phyloP scores from a whole-genome alignment of 345 rosid genomes.

The Moricandia arvensis region DNA sequence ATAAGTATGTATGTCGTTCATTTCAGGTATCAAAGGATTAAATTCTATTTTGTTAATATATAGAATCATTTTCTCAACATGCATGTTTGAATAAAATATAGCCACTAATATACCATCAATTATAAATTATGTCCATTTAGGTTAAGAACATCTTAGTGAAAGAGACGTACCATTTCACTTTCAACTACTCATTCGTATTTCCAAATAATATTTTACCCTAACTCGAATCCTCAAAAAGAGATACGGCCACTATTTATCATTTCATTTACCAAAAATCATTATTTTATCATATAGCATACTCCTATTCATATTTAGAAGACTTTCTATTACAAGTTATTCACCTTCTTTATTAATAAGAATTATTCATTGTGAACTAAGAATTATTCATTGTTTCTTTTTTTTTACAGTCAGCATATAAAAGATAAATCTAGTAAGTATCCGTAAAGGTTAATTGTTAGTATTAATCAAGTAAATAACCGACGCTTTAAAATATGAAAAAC shows the following conservation, averaged over 20 bases:
- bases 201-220: conserved; percentile 8
- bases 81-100: conserved; percentile 20
- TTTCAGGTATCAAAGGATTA: conserved; percentile 19
- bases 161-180: conserved; percentile 32
- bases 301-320: background rate
- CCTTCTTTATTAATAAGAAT: background rate
- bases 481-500: too few relatives aligned
- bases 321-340: conserved; percentile 10
- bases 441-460: too few relatives aligned
- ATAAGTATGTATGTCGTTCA: background rate
- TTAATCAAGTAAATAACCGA: too few relatives aligned
- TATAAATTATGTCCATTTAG: conserved; percentile 4
- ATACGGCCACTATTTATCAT: conserved; percentile 1
- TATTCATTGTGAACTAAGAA: too few relatives aligned
- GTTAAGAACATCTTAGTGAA: conserved; percentile 27
- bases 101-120: background rate
- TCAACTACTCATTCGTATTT: conserved; percentile 25
- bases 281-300: conserved; percentile 15
- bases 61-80: background rate
- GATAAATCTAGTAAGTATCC: too few relatives aligned
- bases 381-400: too few relatives aligned
- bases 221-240: conserved; percentile 28
- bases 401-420: too few relatives aligned
- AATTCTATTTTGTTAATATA: background rate
- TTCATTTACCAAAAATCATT: background rate